Percentiles rank a stretch among this genome's conserved stretches.
phyloP scores from a whole-genome alignment of 192 early-diverging fungal species.

The Polychytrium aggregatum region DNA sequence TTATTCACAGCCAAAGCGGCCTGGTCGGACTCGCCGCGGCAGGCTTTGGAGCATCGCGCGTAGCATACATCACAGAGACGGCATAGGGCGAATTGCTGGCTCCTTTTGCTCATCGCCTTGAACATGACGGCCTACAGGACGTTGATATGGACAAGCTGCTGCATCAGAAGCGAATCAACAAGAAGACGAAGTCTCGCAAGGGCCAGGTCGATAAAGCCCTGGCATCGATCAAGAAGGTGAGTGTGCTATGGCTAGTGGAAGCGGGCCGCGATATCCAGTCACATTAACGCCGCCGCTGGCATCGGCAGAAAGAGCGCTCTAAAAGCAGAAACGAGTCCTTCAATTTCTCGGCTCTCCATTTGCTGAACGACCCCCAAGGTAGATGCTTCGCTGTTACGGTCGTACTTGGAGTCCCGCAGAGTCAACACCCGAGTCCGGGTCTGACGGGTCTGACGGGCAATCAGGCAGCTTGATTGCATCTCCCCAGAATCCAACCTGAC shows the following conservation, averaged over 20 bases:
- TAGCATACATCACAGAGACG: too few species aligned
- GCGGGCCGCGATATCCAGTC: background rate
- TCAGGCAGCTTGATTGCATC: too few species aligned
- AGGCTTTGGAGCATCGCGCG: too few species aligned
- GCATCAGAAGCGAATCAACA: constrained; percentile 69
- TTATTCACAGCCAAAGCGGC: too few species aligned
- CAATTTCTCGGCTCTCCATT: constrained; percentile 88
- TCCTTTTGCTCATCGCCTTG: too few species aligned
- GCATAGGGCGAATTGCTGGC: too few species aligned
- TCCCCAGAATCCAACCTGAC: too few species aligned
- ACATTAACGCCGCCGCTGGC: background rate
- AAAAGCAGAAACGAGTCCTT: constrained; percentile 60
- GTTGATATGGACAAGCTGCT: constrained; percentile 65
- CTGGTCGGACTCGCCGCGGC: too few species aligned
- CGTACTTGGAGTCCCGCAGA: too few species aligned
- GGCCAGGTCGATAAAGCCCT: constrained; percentile 69
- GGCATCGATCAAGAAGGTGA: constrained; percentile 49
- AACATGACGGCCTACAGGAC: too few species aligned
- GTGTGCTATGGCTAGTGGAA: too few species aligned
- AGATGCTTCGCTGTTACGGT: too few species aligned
- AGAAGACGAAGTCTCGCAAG: constrained; percentile 74
- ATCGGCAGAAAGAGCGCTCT: constrained; percentile 44
- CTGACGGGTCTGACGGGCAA: constrained; percentile 1
- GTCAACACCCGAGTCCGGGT: background rate
- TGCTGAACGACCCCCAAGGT: constrained; percentile 94